These are phyloP conservation scores for Immersiporthe knoxdaviesiana DNA, from an alignment of 2,329 filamentous ascomycete genomes.

Conservation along the genomic window DNA sequence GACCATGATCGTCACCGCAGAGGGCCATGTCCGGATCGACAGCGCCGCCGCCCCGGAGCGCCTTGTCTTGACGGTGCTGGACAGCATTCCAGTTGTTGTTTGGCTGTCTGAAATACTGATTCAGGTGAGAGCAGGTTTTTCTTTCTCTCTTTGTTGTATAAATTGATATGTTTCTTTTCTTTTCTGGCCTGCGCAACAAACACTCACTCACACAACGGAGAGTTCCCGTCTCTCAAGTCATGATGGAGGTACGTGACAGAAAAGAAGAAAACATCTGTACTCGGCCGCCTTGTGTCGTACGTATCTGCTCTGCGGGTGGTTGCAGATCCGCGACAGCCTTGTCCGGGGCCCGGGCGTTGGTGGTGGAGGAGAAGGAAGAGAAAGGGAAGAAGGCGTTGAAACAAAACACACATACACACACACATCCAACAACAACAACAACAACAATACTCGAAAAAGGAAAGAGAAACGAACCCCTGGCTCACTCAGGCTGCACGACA, in stretches of 20 bases:
- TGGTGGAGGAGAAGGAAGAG: background rate
- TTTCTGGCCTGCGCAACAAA: background rate
- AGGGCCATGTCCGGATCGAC: slow-evolving; percentile 5
- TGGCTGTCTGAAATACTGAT: background rate
- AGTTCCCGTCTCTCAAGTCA: slow-evolving; percentile 17
- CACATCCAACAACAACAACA: no score
- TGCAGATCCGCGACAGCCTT: slow-evolving; percentile 12
- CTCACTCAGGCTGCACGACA: slow-evolving; percentile 9
- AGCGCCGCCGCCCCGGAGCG: background rate
- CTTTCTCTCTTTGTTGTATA: no score
- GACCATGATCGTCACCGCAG: slow-evolving; percentile 19
- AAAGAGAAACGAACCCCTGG: background rate
- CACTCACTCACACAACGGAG: background rate
- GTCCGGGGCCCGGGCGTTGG: background rate
- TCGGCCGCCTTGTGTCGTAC: background rate
- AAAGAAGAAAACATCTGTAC: background rate
- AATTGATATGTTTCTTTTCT: no score
- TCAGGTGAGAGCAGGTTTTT: background rate
- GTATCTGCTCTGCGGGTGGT: background rate
- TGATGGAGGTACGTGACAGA: background rate
- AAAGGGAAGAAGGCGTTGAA: background rate
- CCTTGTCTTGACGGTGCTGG: slow-evolving; percentile 3
- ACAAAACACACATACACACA: background rate
- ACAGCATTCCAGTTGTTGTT: slow-evolving; percentile 8
- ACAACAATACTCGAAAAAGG: background rate